phyloP scores from a whole-genome alignment of 202 grass and related monocot species.

The Dendrocalamus latiflorus region DNA sequence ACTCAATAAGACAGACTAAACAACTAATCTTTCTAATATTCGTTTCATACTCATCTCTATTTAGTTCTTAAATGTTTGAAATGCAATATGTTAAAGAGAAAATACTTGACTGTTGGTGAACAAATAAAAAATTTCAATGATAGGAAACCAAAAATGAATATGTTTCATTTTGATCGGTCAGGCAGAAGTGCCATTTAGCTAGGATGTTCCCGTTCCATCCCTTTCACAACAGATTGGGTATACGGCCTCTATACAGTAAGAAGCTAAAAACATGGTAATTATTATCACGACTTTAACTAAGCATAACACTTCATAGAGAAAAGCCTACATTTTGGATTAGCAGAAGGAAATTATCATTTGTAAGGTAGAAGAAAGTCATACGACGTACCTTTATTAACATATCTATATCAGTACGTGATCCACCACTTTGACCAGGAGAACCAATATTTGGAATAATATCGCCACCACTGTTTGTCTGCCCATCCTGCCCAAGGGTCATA shows the following conservation, averaged over 20 bases:
- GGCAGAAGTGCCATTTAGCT: neutral
- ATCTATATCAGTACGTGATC: constrained; percentile 54
- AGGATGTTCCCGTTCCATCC: neutral
- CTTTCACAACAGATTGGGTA: neutral
- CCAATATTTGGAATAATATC: constrained; percentile 79
- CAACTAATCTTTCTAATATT: neutral
- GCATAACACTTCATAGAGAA: neutral
- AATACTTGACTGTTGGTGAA: neutral
- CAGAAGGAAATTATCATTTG: constrained; percentile 7
- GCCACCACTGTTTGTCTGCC: constrained; percentile 61
- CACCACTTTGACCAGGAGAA: constrained; percentile 68
- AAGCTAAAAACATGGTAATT: neutral
- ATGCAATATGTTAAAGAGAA: neutral
- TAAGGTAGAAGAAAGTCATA: constrained; percentile 4
- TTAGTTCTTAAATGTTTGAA: constrained; percentile 4
- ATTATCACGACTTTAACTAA: neutral
- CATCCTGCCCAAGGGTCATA: constrained; percentile 63
- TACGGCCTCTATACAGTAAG: neutral
- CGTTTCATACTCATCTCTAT: neutral
- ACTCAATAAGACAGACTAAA: neutral
- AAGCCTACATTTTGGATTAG: neutral
- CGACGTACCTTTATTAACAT: constrained; percentile 78
- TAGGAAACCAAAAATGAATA: neutral
- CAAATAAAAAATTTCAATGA: neutral
- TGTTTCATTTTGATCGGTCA: neutral